Conservation (phyloP, 768 basidiomycete species). For the Boletus speciosus region DNA sequence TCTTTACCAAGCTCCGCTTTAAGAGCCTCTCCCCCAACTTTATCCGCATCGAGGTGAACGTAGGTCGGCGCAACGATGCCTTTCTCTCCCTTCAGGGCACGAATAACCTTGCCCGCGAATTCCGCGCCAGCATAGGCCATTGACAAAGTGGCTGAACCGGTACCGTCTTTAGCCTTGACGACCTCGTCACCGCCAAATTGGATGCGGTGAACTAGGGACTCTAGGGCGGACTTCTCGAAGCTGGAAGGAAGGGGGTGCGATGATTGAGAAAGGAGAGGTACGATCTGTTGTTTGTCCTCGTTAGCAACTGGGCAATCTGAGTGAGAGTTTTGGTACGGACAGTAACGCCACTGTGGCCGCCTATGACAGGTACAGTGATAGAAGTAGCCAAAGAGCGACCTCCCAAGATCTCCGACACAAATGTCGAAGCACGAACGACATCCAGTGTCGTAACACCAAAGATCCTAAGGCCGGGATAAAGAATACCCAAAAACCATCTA, state of each 20-base stretch:
- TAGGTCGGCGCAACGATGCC: conserved; percentile 82
- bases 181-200: conserved; percentile 98
- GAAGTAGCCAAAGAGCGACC: conserved; percentile 59
- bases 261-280: conserved; percentile 90
- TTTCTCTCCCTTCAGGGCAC: conserved; percentile 84
- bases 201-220: conserved; percentile 74
- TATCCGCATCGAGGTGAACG: conserved; percentile 74
- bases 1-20: conserved; percentile 72
- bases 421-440: conserved; percentile 96
- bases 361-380: conserved; percentile 84
- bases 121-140: conserved; percentile 96
- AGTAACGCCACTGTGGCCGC: conserved; percentile 92
- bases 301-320: conserved; percentile 3
- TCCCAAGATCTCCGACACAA: conserved; percentile 77
- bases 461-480: conserved; percentile 47
- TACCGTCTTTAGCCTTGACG: conserved; percentile 92
- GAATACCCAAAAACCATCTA: background rate
- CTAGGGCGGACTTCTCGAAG: conserved; percentile 45
- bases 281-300: conserved; percentile 51
- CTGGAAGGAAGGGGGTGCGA: conserved; percentile 69
- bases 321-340: conserved; percentile 36
- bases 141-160: conserved; percentile 91
- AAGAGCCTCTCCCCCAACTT: conserved; percentile 67
- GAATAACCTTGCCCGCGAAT: conserved; percentile 80
- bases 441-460: conserved; percentile 99